These are phyloP conservation scores for Paraphoma sp. DNA, from an alignment of 2,329 filamentous ascomycete genomes.

Conservation along the genomic window DNA sequence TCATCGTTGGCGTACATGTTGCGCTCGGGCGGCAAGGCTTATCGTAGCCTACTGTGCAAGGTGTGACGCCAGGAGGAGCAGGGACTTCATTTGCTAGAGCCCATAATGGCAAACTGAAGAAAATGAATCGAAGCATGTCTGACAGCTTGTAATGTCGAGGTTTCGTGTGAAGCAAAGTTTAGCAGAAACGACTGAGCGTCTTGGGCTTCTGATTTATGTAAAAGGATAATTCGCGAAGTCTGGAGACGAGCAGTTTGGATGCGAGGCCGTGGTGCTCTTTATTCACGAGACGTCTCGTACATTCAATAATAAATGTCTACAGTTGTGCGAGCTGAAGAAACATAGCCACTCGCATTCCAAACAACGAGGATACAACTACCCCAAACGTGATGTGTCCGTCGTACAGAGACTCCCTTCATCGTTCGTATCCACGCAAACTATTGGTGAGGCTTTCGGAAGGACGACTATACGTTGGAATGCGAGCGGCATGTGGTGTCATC, in stretches of 20 bases:
- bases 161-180: too few relatives aligned
- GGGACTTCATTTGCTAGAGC: background rate
- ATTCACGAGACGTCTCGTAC: background rate
- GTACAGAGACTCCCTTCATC: background rate
- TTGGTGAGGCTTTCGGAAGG: background rate
- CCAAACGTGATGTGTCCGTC: background rate
- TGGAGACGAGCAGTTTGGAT: background rate
- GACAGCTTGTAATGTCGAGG: background rate
- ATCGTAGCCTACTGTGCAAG: background rate
- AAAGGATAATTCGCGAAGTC: background rate
- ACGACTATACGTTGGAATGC: background rate
- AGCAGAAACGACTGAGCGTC: too few relatives aligned
- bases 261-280: background rate
- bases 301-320: background rate
- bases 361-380: background rate
- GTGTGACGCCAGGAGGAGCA: background rate
- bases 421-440: background rate
- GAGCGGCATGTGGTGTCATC: background rate
- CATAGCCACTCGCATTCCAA: background rate
- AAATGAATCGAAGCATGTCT: background rate
- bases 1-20: background rate
- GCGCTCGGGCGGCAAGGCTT: background rate
- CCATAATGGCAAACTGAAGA: background rate
- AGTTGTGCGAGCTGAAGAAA: background rate
- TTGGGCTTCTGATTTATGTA: background rate